phyloP scores from a whole-genome alignment of 2,329 filamentous ascomycete genomes.

The Trichothecium sympodiale region DNA sequence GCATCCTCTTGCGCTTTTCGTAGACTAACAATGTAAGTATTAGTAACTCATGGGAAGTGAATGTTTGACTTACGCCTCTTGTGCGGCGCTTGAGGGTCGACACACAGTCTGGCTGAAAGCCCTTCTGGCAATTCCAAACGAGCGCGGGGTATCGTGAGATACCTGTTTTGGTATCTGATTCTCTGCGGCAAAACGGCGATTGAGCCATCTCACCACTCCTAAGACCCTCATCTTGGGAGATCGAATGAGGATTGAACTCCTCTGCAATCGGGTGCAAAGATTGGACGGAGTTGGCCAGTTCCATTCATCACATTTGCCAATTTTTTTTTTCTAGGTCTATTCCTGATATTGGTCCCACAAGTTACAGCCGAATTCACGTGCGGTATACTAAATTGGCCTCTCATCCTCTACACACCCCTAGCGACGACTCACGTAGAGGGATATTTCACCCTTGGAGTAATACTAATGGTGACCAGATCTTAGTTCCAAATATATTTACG shows the following conservation, averaged over 20 bases:
- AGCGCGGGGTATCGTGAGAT: constrained; percentile 14
- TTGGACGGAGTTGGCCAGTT: neutral
- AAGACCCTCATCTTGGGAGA: constrained; percentile 25
- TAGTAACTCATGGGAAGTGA: constrained; percentile 4
- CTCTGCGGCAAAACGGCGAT: constrained; percentile 23
- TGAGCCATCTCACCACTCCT: constrained; percentile 28
- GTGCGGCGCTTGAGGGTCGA: constrained; percentile 21
- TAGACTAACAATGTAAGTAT: constrained; percentile 19
- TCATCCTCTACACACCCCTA: too few relatives aligned
- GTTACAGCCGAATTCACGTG: too few relatives aligned
- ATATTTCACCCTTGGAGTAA: neutral
- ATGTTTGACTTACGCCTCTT: constrained; percentile 25
- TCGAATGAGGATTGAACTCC: constrained; percentile 1
- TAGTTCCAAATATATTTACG: too few relatives aligned
- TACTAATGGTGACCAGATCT: neutral
- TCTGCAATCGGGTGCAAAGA: constrained; percentile 1
- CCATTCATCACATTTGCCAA: neutral
- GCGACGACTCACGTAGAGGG: too few relatives aligned
- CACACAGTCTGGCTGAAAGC: constrained; percentile 21
- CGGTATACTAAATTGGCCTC: too few relatives aligned
- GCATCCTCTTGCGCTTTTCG: constrained; percentile 44
- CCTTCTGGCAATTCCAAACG: constrained; percentile 11
- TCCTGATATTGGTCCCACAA: too few relatives aligned
- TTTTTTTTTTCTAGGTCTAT: constrained; percentile 1
- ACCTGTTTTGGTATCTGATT: constrained; percentile 15